Conservation (phyloP, 2,329 filamentous ascomycete species). For the Madurella fahalii region DNA sequence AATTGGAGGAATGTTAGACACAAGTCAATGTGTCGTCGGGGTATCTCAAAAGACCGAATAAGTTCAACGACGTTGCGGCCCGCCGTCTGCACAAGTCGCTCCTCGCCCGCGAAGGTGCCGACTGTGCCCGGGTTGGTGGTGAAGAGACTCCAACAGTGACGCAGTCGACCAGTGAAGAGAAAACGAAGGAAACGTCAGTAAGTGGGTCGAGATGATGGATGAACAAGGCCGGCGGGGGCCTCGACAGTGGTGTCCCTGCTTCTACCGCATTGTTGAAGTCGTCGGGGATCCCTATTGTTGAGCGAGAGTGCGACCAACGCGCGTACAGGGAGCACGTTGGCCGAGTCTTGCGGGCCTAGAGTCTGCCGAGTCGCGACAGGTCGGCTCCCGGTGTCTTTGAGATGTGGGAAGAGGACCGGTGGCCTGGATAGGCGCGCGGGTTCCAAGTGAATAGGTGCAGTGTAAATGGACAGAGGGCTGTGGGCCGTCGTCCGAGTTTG, state of each 20-base stretch:
- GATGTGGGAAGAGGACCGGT: not conserved
- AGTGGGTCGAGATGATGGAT: constrained; percentile 12
- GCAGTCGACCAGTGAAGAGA: constrained; percentile 9
- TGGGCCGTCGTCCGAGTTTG: constrained; percentile 21
- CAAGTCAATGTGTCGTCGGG: constrained; percentile 22
- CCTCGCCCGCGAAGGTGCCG: constrained; percentile 34
- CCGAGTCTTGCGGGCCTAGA: not conserved
- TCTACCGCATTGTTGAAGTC: constrained; percentile 17
- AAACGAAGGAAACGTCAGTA: constrained; percentile 12
- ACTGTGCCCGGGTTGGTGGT: constrained; percentile 27
- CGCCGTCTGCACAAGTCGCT: constrained; percentile 31
- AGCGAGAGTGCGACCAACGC: constrained; percentile 4
- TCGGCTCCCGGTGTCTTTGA: constrained; percentile 3
- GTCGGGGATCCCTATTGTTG: constrained; percentile 9
- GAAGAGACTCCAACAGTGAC: constrained; percentile 19
- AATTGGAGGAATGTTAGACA: constrained; percentile 18
- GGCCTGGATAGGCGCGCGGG: not conserved
- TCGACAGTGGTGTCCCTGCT: constrained; percentile 12
- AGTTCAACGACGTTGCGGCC: constrained; percentile 20
- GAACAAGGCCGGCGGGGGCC: constrained; percentile 17
- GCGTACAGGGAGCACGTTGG: constrained; percentile 4
- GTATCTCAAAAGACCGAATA: constrained; percentile 20
- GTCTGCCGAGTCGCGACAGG: not conserved
- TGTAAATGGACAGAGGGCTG: not conserved
- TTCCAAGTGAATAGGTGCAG: not conserved